Evolutionary conservation across 441 rosid genomes (phyloP).

Genomic region (Eruca vesicaria): DNA sequence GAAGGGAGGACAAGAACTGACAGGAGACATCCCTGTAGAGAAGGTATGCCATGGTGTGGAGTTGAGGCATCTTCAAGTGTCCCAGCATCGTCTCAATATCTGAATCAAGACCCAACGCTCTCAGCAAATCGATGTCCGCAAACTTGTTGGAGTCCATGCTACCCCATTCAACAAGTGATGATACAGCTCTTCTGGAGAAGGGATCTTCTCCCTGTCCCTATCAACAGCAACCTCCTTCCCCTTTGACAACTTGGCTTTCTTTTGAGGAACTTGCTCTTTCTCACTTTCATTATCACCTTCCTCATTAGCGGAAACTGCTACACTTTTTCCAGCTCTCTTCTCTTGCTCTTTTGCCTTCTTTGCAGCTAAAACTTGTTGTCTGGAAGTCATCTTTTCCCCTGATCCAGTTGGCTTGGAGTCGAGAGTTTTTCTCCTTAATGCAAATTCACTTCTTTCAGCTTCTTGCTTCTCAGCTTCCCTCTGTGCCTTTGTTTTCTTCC

Average conservation of each 20-base stretch:
- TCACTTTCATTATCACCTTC: neutral
- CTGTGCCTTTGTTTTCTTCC: neutral
- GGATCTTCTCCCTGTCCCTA: neutral
- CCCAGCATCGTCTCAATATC: too few relatives aligned
- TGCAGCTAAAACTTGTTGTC: neutral
- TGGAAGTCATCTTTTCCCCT: neutral
- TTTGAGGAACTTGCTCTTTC: neutral
- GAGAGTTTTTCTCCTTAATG: neutral
- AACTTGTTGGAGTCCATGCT: too few relatives aligned
- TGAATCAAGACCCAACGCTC: too few relatives aligned
- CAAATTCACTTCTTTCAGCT: neutral
- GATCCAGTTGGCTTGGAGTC: neutral
- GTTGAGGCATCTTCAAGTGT: too few relatives aligned
- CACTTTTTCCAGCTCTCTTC: neutral
- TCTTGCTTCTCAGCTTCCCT: too few relatives aligned
- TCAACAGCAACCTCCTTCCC: neutral
- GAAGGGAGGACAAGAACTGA: too few relatives aligned
- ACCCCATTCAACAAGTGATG: too few relatives aligned
- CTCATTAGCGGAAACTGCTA: neutral
- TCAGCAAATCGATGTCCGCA: too few relatives aligned
- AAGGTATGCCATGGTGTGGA: too few relatives aligned
- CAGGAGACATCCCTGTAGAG: too few relatives aligned
- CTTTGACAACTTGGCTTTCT: neutral
- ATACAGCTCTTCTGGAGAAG: too few relatives aligned
- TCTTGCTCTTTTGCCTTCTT: neutral